Base-by-base conservation (phyloP, 768 basidiomycete genomes). In the Suillus hirtellus region DNA sequence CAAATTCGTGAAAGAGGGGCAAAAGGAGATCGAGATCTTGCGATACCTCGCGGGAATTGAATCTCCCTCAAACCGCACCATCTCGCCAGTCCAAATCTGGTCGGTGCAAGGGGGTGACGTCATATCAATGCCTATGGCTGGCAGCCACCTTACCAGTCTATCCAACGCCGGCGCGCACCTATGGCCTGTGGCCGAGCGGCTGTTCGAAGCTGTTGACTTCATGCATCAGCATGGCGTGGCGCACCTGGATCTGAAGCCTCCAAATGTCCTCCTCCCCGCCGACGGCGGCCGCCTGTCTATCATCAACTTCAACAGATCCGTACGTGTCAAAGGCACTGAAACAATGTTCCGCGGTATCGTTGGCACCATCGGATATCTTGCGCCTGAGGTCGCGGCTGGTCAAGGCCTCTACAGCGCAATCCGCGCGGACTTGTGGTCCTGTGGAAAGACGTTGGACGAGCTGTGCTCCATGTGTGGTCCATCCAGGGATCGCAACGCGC, bases 221-320 rank as follows among this genome's bases (percentile, higher is more conserved):
- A 60, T 63, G 69, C 69, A 70, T 37, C 31, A 63, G n/a, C 56
- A 72, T 34, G 21, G 42, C 1, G 49, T 70, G 31, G 70, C 62
- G 0, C 65, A 70, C 59, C 58, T 66, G 46, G 70, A 71, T 19
- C 35, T 70, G 17, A 70, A 71, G 55, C 53, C 65, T 14, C 15
- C 37, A 10, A 66, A 66, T 21, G 31, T 65, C 34, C 37, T 66
- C 42, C n/a, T 65, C n/a, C 43, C 63, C 14, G 34, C 24, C 4
- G 59, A 61, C 2, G 52, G 21, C 21, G 35, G 52, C 11, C 10
- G 46, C 7, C 40, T 64, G 37, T 31, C 46, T 34, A 64, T 49
- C 7, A 63, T 63, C 17, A 63, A 63, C 44, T 63, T 63, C 43
- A 64, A 43, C 34, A 17, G 34, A 12, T 64, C 27, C 0, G 43